Evolutionary conservation across 768 basidiomycete genomes (phyloP).

Genomic region (Leccinellum luteum): DNA sequence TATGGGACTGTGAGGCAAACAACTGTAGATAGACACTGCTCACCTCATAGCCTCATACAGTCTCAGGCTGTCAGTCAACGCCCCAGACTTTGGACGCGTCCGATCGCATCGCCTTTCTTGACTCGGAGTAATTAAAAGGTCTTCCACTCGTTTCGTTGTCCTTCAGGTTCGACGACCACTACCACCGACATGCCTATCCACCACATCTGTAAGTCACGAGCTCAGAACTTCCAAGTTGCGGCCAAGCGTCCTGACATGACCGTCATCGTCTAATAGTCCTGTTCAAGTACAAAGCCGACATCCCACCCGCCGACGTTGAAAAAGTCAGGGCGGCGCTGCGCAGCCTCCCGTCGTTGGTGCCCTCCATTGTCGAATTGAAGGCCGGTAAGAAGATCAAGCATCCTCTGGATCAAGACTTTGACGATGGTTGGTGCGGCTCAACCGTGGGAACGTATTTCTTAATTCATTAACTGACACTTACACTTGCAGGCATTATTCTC

Average conservation of each 20-base stretch:
- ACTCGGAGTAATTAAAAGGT: conserved; percentile 2
- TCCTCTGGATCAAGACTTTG: conserved; percentile 20
- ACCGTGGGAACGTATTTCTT: no score
- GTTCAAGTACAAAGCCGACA: conserved; percentile 21
- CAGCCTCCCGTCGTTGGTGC: conserved; percentile 19
- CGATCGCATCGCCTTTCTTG: neutral
- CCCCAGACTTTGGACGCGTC: no score
- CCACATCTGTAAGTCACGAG: conserved; percentile 25
- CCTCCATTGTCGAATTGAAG: conserved; percentile 14
- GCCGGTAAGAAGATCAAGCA: conserved; percentile 17
- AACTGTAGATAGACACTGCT: no score
- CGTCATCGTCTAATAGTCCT: conserved; percentile 12
- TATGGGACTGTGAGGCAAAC: no score
- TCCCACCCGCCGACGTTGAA: conserved; percentile 1
- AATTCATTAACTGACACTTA: no score
- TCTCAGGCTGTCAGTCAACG: no score
- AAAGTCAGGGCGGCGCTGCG: neutral
- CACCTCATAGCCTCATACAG: no score
- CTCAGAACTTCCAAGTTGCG: neutral
- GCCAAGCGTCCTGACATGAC: neutral
- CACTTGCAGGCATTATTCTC: no score
- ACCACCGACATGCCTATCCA: conserved; percentile 7
- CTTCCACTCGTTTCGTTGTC: neutral
- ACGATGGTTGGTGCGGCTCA: conserved; percentile 10
- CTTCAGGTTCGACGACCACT: neutral